Conservation (phyloP, 2,329 filamentous ascomycete genomes). For the Scedosporium dehoogii region DNA sequence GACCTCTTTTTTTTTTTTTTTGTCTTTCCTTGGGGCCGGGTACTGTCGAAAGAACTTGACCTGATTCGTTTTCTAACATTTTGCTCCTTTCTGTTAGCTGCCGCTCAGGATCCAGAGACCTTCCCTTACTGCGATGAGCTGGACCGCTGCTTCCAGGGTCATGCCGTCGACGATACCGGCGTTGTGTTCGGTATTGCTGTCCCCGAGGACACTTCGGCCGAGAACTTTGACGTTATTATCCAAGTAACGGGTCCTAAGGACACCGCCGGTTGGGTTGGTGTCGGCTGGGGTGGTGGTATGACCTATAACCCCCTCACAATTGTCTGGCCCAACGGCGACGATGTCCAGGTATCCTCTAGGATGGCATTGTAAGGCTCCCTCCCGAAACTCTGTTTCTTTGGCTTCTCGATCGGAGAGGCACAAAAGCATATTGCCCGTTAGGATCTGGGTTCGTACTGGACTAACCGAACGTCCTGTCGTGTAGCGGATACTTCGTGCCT, state of each 20-base stretch:
- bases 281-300: conserved; percentile 35
- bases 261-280: conserved; percentile 29
- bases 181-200: conserved; percentile 25
- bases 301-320: conserved; percentile 31
- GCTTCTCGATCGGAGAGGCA: not conserved
- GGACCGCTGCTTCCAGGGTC: conserved; percentile 14
- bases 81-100: not conserved
- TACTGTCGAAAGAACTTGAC: not conserved
- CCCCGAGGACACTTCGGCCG: conserved; percentile 17
- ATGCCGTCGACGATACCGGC: conserved; percentile 17
- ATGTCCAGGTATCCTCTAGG: conserved; percentile 23
- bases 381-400: not conserved
- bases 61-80: not conserved
- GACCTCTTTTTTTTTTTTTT: not conserved
- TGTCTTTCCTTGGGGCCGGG: not conserved
- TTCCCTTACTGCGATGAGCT: conserved; percentile 13
- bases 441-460: not conserved
- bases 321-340: conserved; percentile 29
- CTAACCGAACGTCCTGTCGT: not conserved
- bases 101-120: conserved; percentile 5
- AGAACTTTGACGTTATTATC: conserved; percentile 29
- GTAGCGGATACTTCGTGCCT: conserved; percentile 25
- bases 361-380: conserved; percentile 23
- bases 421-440: too few species aligned
- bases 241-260: conserved; percentile 29